Conservation (phyloP, 2,329 filamentous ascomycete species). For the Ophiostoma triangulosporum region DNA sequence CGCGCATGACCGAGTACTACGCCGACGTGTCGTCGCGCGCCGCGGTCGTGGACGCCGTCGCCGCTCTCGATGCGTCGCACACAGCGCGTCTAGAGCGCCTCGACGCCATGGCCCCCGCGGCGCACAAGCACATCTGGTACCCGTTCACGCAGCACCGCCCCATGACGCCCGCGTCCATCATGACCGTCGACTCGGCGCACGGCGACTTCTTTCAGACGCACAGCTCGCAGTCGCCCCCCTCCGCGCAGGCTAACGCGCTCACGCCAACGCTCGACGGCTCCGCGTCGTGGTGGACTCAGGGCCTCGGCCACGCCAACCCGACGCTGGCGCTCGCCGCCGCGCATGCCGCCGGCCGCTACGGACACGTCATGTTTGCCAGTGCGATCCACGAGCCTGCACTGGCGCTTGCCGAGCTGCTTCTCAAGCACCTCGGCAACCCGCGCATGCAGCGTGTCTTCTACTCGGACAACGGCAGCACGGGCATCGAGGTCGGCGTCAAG, state of each 20-base stretch:
- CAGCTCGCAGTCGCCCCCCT: neutral
- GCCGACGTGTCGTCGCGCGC: conserved; percentile 25
- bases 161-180: conserved; percentile 47
- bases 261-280: conserved; percentile 67
- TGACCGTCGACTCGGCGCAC: conserved; percentile 66
- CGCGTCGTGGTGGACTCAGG: conserved; percentile 87
- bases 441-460: conserved; percentile 63
- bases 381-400: conserved; percentile 69
- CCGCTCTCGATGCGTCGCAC: conserved; percentile 24
- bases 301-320: conserved; percentile 67
- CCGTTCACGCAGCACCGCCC: conserved; percentile 72
- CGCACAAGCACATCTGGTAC: conserved; percentile 62
- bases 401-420: conserved; percentile 49
- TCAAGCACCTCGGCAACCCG: conserved; percentile 46
- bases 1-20: conserved; percentile 54
- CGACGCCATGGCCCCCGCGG: conserved; percentile 46
- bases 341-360: conserved; percentile 70
- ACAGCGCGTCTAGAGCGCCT: conserved; percentile 41
- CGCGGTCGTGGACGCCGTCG: conserved; percentile 36
- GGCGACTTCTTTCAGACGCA: conserved; percentile 61
- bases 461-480: conserved; percentile 73
- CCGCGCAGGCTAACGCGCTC: conserved; percentile 24
- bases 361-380: conserved; percentile 78
- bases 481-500: conserved; percentile 71
- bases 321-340: conserved; percentile 59